A percentile compares a stretch with the other conserved stretches of the same genome.
Conservation (phyloP, 2,329 filamentous ascomycete species). For the Zymoseptoria pseudotritici region DNA sequence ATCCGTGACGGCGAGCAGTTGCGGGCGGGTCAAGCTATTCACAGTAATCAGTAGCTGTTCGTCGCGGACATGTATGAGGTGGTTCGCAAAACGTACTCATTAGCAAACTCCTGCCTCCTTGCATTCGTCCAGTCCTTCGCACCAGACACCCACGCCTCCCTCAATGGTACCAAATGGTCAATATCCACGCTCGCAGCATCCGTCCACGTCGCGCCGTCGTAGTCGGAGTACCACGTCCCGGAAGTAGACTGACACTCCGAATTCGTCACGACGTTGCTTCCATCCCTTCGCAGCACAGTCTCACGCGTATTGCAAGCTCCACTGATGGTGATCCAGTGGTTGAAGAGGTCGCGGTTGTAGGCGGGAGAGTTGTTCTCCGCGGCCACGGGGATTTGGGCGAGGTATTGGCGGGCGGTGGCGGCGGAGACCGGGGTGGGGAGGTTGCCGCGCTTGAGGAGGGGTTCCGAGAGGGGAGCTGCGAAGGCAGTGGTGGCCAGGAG, state of each 20-base stretch:
- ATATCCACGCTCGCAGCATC: conserved; percentile 66
- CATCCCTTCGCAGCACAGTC: conserved; percentile 66
- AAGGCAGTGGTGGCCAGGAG: conserved; percentile 16
- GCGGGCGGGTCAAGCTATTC: conserved; percentile 67
- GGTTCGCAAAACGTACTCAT: no score
- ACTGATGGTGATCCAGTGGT: conserved; percentile 59
- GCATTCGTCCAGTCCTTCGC: conserved; percentile 64
- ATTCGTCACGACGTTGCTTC: conserved; percentile 53
- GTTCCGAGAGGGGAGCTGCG: conserved; percentile 18
- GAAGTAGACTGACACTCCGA: conserved; percentile 55
- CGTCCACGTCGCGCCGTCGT: conserved; percentile 66
- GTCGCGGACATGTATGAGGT: no score
- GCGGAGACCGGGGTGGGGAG: conserved; percentile 23
- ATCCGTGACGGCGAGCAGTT: conserved; percentile 73
- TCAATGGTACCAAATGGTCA: conserved; percentile 74
- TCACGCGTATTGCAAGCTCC: conserved; percentile 65
- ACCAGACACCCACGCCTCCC: conserved; percentile 45
- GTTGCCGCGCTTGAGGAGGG: conserved; percentile 20
- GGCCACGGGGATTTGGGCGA: conserved; percentile 20
- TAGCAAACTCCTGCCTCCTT: conserved; percentile 63
- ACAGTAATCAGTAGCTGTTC: no score
- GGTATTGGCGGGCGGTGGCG: conserved; percentile 24
- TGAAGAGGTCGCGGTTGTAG: conserved; percentile 63
- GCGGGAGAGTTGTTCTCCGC: conserved; percentile 29
- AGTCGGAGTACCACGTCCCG: conserved; percentile 64